Evolutionary conservation across 75 land plant species (phyloP).

Genomic region (Adiantum capillusveneris): DNA sequence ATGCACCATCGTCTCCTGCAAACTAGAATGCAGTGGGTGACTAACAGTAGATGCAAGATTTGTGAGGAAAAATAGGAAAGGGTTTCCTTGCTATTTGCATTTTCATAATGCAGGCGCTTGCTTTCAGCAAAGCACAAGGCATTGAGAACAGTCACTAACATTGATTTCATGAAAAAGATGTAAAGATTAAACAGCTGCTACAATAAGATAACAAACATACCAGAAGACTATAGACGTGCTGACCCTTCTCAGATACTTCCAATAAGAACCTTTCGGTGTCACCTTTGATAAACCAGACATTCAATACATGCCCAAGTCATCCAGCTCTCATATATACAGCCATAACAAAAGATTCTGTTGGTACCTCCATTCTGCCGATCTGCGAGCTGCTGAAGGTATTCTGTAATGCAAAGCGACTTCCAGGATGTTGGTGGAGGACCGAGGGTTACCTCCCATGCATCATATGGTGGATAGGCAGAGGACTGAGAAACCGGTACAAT

Average conservation of each 20-base stretch:
- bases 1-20: no score
- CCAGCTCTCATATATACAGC: neutral
- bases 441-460: slow-evolving; percentile 12
- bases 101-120: no score
- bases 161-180: no score
- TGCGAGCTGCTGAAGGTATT: slow-evolving; percentile 27
- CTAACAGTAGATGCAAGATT: no score
- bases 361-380: slow-evolving; percentile 37
- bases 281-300: slow-evolving; percentile 2
- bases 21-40: no score
- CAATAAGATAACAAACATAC: slow-evolving; percentile 17
- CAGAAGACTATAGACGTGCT: slow-evolving; percentile 20
- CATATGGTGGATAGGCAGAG: slow-evolving; percentile 18
- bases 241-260: slow-evolving; percentile 25
- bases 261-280: slow-evolving; percentile 14
- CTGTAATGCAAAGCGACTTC: slow-evolving; percentile 21
- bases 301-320: no score
- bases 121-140: no score
- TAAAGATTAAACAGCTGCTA: no score
- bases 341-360: neutral
- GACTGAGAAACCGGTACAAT: slow-evolving; percentile 4
- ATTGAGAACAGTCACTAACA: no score
- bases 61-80: no score
- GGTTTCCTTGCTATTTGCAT: no score
- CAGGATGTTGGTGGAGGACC: slow-evolving; percentile 37